Evolutionary conservation across 2,329 filamentous ascomycete species (phyloP).

Genomic region (Daldinia eschscholtzii): DNA sequence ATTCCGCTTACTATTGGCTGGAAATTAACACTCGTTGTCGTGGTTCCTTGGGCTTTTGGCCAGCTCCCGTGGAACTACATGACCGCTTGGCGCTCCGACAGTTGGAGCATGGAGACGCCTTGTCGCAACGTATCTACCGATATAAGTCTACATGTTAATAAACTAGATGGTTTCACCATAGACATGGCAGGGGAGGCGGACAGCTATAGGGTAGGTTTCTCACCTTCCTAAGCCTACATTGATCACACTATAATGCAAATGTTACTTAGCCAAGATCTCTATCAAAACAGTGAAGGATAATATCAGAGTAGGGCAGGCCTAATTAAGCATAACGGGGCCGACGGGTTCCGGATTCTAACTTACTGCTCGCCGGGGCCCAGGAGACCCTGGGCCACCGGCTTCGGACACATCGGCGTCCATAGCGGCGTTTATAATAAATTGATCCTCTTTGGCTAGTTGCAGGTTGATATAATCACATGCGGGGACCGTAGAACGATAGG

Average conservation of each 20-base stretch:
- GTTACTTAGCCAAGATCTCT: slow-evolving; percentile 33
- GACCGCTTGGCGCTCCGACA: slow-evolving; percentile 65
- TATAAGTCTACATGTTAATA: slow-evolving; percentile 15
- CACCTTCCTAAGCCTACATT: slow-evolving; percentile 57
- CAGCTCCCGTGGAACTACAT: slow-evolving; percentile 67
- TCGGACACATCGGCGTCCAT: slow-evolving; percentile 54
- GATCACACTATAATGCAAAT: slow-evolving; percentile 53
- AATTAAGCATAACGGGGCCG: slow-evolving; percentile 18
- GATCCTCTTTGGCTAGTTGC: neutral
- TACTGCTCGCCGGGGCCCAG: slow-evolving; percentile 56
- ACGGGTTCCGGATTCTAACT: slow-evolving; percentile 56
- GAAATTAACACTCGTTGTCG: slow-evolving; percentile 70
- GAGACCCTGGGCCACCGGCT: slow-evolving; percentile 53
- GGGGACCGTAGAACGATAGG: slow-evolving; percentile 8
- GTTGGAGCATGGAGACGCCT: slow-evolving; percentile 69
- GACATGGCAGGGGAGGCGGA: slow-evolving; percentile 3
- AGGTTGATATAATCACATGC: neutral
- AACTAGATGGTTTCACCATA: neutral
- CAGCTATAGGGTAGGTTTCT: slow-evolving; percentile 29
- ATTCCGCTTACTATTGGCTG: slow-evolving; percentile 67
- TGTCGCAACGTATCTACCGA: slow-evolving; percentile 68
- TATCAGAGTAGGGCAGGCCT: slow-evolving; percentile 54
- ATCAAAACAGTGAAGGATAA: slow-evolving; percentile 48
- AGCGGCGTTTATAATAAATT: slow-evolving; percentile 14
- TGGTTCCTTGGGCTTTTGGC: slow-evolving; percentile 67